Conservation (phyloP, 345 rosid genomes). For the Salix exigua region DNA sequence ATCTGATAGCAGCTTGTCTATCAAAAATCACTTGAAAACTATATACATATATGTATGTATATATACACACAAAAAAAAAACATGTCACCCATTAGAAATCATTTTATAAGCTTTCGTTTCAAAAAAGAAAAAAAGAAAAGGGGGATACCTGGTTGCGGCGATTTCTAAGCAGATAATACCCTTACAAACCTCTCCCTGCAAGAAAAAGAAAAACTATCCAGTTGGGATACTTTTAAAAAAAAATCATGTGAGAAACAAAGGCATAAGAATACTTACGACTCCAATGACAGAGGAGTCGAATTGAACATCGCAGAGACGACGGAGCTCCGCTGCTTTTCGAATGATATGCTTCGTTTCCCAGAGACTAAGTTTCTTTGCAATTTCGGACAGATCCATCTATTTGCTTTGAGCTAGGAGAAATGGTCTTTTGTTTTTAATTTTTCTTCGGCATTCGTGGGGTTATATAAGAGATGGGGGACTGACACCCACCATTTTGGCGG, state of each 20-base stretch:
- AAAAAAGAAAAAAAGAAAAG: background rate
- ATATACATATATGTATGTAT: too few species aligned
- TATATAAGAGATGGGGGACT: too few species aligned
- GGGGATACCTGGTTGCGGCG: slow-evolving; percentile 61
- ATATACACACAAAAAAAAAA: too few species aligned
- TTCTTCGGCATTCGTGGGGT: too few species aligned
- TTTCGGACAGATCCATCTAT: slow-evolving; percentile 66
- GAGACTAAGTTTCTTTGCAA: slow-evolving; percentile 71
- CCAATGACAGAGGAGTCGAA: slow-evolving; percentile 92
- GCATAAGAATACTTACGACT: slow-evolving; percentile 41
- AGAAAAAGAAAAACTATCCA: slow-evolving; percentile 2
- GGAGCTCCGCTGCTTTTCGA: slow-evolving; percentile 93
- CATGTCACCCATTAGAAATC: background rate
- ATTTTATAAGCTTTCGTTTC: background rate
- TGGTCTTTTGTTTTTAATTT: too few species aligned
- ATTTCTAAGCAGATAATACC: slow-evolving; percentile 87
- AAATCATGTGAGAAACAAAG: background rate
- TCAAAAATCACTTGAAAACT: slow-evolving; percentile 73
- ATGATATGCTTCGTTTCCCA: slow-evolving; percentile 56
- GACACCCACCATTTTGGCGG: too few species aligned
- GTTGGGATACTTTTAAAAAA: background rate
- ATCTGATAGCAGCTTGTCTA: slow-evolving; percentile 55
- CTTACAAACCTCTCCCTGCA: slow-evolving; percentile 89
- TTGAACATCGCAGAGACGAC: slow-evolving; percentile 88
- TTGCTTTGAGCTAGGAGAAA: background rate